Conservation (phyloP, 1,284 basidiomycete species). For the Malassezia furfur region DNA sequence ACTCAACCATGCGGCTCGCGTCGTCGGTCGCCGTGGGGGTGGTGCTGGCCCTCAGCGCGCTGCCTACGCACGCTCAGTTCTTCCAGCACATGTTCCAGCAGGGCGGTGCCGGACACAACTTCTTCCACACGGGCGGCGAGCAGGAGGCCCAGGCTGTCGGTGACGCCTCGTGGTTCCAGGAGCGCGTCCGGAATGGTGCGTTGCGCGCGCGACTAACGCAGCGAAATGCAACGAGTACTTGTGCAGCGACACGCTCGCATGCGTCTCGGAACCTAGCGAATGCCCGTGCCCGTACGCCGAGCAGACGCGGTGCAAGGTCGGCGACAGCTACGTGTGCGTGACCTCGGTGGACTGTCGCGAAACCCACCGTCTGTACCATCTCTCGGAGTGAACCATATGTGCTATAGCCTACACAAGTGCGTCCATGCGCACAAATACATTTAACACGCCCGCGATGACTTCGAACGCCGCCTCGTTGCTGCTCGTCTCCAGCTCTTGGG, state of each 20-base stretch:
- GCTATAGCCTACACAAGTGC: conserved; percentile 20
- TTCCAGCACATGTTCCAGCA: conserved; percentile 14
- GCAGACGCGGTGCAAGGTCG: conserved; percentile 12
- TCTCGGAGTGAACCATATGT: not conserved
- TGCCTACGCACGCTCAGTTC: conserved; percentile 6
- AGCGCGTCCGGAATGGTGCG: conserved; percentile 11
- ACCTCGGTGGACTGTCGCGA: not conserved
- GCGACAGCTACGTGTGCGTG: conserved; percentile 9
- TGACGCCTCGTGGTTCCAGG: conserved; percentile 17
- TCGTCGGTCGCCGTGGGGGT: not conserved
- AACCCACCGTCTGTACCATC: not conserved
- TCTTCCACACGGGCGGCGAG: conserved; percentile 1
- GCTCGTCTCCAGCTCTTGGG: conserved; percentile 27
- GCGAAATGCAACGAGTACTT: conserved; percentile 10
- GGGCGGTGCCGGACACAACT: not conserved
- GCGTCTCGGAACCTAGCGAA: conserved; percentile 5
- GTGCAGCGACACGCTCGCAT: conserved; percentile 17
- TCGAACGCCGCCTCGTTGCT: conserved; percentile 33
- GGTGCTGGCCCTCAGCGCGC: not conserved
- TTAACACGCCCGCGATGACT: conserved; percentile 38
- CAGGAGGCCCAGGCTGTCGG: conserved; percentile 11
- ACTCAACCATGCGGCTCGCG: not conserved
- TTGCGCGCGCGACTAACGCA: not conserved
- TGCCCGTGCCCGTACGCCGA: conserved; percentile 15
- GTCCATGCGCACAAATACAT: conserved; percentile 38